Base-by-base conservation (phyloP, 2,329 filamentous ascomycete species). In the Scedosporium aurantiacum region DNA sequence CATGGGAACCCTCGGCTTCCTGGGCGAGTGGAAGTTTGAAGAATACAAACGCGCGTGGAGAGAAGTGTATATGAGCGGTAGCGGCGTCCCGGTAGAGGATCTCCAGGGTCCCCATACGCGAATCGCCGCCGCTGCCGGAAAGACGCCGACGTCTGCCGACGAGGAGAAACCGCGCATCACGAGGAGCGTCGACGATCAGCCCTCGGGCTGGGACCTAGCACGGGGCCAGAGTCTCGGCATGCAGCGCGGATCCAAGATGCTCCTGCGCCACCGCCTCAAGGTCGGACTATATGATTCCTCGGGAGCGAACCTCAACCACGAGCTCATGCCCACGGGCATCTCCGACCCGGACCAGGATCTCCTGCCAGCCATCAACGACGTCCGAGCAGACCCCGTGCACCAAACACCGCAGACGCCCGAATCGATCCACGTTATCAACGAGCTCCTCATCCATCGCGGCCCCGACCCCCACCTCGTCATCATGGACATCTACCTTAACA, bases 21-120 rank as follows among this genome's bases (percentile, higher is more conserved):
- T 99, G 6, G 92, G 93, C 16, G 93, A 97, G 74, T 99, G 93
- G 92, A 95, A 94, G 68, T 97, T 97, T 71, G 80, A 81, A 5
- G 92, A 97, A 68, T 90, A 95, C 76, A 96, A 96, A 74, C 83
- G 90, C 57, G 94, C 94, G 0, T 96, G 95, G 76, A 80, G 91
- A 57, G 90, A 97, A 70, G 90, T 94, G 60, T 97, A 95, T 75
- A 95, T 96, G 89, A 84, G 81, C 67, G 82, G 82, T 2, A 82
- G 80, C 64, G 75, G 77, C 54, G 80, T 82, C 7, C 71, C 77
- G 2, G 75, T 74, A 65, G 78, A 76, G 64, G 79, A 77, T 60
- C 69, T 74, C 23, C 73, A 72, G 28, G 74, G 66, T 23, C 74
- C 70, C 7, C 75, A 73, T 64, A 77, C 76, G 0, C 74, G 75